Conservation (phyloP, 2,329 filamentous ascomycete genomes). For the Colletotrichum tropicicola region DNA sequence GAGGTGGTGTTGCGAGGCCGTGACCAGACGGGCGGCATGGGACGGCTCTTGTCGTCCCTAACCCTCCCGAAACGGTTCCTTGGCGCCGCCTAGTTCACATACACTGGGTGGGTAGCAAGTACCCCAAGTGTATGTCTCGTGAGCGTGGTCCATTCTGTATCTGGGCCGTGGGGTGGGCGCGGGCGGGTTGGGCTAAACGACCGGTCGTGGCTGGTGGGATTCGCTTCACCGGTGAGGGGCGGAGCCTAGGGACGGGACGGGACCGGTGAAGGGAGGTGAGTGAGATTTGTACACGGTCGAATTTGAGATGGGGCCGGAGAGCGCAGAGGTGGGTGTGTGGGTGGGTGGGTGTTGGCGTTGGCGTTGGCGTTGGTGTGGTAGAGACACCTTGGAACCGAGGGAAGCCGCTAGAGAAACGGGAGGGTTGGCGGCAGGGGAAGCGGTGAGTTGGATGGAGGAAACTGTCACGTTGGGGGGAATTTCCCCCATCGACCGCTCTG, state of each 20-base stretch:
- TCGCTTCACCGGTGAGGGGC: constrained; percentile 29
- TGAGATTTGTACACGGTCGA: background rate
- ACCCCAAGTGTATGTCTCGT: constrained; percentile 1
- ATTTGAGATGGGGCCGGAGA: background rate
- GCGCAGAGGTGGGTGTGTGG: background rate
- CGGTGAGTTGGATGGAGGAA: constrained; percentile 5
- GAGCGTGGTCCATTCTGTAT: background rate
- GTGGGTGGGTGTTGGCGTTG: background rate
- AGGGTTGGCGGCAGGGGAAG: background rate
- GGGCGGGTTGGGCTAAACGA: too few species aligned
- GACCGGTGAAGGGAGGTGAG: constrained; percentile 28
- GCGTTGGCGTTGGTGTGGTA: background rate
- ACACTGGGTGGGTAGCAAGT: background rate
- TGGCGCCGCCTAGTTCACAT: background rate
- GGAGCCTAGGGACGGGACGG: constrained; percentile 24
- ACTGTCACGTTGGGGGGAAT: constrained; percentile 20
- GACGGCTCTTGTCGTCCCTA: constrained; percentile 27
- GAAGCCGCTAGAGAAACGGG: background rate
- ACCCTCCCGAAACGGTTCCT: constrained; percentile 14
- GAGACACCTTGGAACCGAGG: constrained; percentile 7
- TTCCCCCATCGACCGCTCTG: background rate
- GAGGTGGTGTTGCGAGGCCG: too few species aligned
- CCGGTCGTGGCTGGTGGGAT: constrained; percentile 22
- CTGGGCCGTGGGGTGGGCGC: background rate
- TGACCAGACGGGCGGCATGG: constrained; percentile 15